Base-by-base conservation (phyloP, 257 asterid genomes). In the Vinca minor region DNA sequence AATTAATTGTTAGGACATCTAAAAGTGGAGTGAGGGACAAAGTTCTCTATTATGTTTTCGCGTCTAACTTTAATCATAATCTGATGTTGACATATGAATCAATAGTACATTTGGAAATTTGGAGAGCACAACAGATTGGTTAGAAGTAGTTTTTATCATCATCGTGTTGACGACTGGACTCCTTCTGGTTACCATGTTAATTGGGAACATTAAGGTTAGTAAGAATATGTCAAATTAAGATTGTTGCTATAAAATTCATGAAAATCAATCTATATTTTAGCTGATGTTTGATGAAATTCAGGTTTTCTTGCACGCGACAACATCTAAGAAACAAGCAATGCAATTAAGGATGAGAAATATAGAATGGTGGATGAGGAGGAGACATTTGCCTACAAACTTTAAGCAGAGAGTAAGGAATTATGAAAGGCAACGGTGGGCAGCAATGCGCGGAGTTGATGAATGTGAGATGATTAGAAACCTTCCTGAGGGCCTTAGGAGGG, bases 331-430 rank as follows among this genome's bases (percentile, higher is more conserved):
- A 75, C 98, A 93, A 66, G 95, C 92, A 1, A 93, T 93, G 98
- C 94, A 93, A 56, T 46, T 93, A 78, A 89, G 87, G 78, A 93
- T 89, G 98, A 82, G 97, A 77, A 93, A 87, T 50, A 77, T 93
- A 59, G 98, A 89, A 66, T 87, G 98, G 98, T 93, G 98, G 98
- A 93, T 93, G 98, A 84, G 88, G 65, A 93, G 82, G 72, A 69
- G 96, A 57, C 82, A 76, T 2, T 67, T 93, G 81, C 98, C 98
- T 1, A 63, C 66, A 25, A 68, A 65, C 5, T 85, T 73, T 68
- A 60, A 83, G 78, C 97, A 89, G 56, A 77, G 98, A 59, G 97
- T 93, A 9, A 76, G 98, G 52, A 89, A 82, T 61, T 87, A 89
- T 11, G 98, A 93, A 72, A 65, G 98, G 64, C 98, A 93, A 35